Base-by-base conservation (phyloP, 179 eudicot genomes). In the Silene vulgaris region DNA sequence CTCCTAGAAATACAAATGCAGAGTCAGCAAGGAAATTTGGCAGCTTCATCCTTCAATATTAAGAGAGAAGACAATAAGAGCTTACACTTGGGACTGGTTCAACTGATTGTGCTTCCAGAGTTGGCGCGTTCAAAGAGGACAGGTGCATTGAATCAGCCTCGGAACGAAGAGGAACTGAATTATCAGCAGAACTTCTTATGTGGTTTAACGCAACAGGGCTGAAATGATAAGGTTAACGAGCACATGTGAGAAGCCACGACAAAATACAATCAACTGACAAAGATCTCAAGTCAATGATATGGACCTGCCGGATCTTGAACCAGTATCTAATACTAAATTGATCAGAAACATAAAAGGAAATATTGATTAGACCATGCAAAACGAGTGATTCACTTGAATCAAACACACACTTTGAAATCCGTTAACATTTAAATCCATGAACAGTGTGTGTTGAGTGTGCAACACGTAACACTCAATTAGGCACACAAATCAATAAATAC, bases 171-270 rank as follows among this genome's bases (percentile, higher is more conserved):
- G 87, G 77, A 75, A 74, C 79, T 65, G 60, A 77, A 80, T 76
- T 76, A 68, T 86, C 97, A 73, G 82, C 97, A 73, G 82, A 82
- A 63, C 75, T 69, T 77, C 87, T 80, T 54, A 72, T 70, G 75
- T 81, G 88, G 69, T 83, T 71, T n/a, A 84, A 71, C 28, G 91
- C 77, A 80, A 71, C 84, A 83, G 75, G 78, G 77, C 99, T 95
- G 89, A 28, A 65, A 85, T 28, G 65, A 17, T 62, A 66, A 43
- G 29, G 69, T 59, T 66, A 37, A 57, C 28, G 26, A 68, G 73
- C 65, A 12, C 35, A 69, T 63, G 66, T 45, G 17, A 75, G 43
- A 59, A 16, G 48, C 59, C 8, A 71, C 28, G 12, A 50, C 71
- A 13, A 16, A 45, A 57, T 17, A 64, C 37, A 20, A 37, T 4